A percentile compares a stretch with the other conserved stretches of the same genome.
Conservation (phyloP, 805 yeast species). For the Yamadazyma insecticola region DNA sequence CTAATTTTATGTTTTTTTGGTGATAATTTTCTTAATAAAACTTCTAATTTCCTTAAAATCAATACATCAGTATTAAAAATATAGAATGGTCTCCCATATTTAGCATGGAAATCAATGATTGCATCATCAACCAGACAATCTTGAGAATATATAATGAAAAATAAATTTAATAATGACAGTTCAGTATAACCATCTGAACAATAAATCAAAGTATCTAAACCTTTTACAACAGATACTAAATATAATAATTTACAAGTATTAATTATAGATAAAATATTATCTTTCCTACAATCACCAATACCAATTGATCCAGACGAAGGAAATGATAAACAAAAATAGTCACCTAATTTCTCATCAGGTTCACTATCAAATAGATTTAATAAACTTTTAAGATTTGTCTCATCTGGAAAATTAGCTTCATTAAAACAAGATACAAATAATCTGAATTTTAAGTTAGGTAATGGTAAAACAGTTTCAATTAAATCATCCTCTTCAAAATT, state of each 20-base stretch:
- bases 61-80: slow-evolving; percentile 73
- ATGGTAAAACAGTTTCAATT: slow-evolving; percentile 25
- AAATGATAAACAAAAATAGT: slow-evolving; percentile 44
- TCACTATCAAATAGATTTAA: slow-evolving; percentile 6
- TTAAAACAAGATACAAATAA: slow-evolving; percentile 57
- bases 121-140: slow-evolving; percentile 61
- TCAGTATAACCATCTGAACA: slow-evolving; percentile 94
- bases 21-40: slow-evolving; percentile 54
- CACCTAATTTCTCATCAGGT: slow-evolving; percentile 12
- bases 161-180: slow-evolving; percentile 67
- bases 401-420: slow-evolving; percentile 50
- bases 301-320: slow-evolving; percentile 86
- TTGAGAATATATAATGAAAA: slow-evolving; percentile 67
- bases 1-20: slow-evolving; percentile 11
- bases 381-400: slow-evolving; percentile 31
- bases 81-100: slow-evolving; percentile 75
- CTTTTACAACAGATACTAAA: slow-evolving; percentile 24
- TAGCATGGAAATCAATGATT: slow-evolving; percentile 55
- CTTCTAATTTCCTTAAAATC: slow-evolving; percentile 61
- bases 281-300: slow-evolving; percentile 61
- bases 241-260: slow-evolving; percentile 68
- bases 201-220: slow-evolving; percentile 51
- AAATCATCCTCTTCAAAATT: slow-evolving; percentile 16
- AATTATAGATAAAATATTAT: slow-evolving; percentile 59
- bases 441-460: slow-evolving; percentile 53